Base-by-base conservation (phyloP, 495 filamentous ascomycete species). In the Neurospora discreta region DNA sequence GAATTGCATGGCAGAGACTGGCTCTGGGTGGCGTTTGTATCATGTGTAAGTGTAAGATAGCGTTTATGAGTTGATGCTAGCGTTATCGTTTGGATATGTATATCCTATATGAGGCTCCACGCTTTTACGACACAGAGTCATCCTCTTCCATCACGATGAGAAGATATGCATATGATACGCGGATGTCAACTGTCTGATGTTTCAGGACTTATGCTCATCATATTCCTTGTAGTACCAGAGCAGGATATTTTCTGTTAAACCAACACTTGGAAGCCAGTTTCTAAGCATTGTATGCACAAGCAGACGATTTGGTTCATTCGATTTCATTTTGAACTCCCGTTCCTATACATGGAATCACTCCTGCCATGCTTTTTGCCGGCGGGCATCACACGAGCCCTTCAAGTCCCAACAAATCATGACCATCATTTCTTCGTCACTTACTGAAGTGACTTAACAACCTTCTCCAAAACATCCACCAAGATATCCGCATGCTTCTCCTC, bases 401-500 rank as follows among this genome's bases (percentile, higher is more conserved):
- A 18, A 60, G 52, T 26, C 41, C 68, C 41, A 39, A 18, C 16
- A 9, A 9, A 18, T n/a, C 15, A 52, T 58, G 0, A 11, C 16
- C 33, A 41, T 16, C 23, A 26, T 4, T 7, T 18, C n/a, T 5
- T 23, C 40, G 3, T n/a, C 11, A 5, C n/a, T 11, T 72, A 60
- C 39, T 68, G 7, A 39, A 69, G 42, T 43, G 87, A 78, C 81
- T 87, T 88, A 69, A 90, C 85, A 71, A 95, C 86, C 88, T 92
- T 92, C 86, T 96, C 93, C 71, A 95, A 69, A 20, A 79, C 82
- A 33, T 81, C 85, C 33, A 86, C 43, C 76, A 88, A 74, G 39
- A 87, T 81, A 77, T 85, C 86, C 81, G 90, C 95, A 84, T 99
- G 95, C 79, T 92, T 89, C 85, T 93, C 87, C 88, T 97, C 90